Conservation (phyloP, 495 filamentous ascomycete species). For the Talaromyces proteolyticus region DNA sequence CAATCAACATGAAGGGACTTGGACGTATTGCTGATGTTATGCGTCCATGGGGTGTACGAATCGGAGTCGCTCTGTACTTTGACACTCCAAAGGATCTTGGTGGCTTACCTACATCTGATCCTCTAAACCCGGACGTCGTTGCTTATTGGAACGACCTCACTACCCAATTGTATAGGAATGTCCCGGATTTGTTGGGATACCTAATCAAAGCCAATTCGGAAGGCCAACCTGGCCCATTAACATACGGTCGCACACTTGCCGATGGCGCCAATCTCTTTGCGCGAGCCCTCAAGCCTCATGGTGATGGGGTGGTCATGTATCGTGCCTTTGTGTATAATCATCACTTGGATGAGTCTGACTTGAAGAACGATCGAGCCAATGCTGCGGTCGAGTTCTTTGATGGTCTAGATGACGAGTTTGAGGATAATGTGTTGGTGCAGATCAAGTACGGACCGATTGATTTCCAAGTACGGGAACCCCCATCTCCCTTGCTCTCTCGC, state of each 20-base stretch:
- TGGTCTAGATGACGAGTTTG: constrained; percentile 57
- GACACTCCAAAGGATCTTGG: constrained; percentile 55
- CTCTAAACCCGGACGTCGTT: constrained; percentile 52
- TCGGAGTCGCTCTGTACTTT: constrained; percentile 65
- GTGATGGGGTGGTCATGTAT: constrained; percentile 62
- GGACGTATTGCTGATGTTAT: constrained; percentile 57
- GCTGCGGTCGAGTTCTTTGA: constrained; percentile 65
- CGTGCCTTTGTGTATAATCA: constrained; percentile 69
- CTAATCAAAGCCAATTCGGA: constrained; percentile 72
- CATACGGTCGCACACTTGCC: constrained; percentile 63
- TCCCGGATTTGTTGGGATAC: constrained; percentile 66
- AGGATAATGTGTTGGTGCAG: constrained; percentile 65
- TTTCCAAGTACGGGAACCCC: constrained; percentile 68
- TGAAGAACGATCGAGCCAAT: constrained; percentile 64
- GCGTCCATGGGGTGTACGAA: constrained; percentile 59
- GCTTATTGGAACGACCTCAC: constrained; percentile 58
- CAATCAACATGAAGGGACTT: constrained; percentile 54
- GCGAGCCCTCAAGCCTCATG: constrained; percentile 49
- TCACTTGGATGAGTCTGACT: constrained; percentile 47
- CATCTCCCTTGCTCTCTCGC: constrained; percentile 65
- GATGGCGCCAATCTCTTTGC: constrained; percentile 69
- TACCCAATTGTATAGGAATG: constrained; percentile 46
- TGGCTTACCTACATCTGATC: constrained; percentile 57
- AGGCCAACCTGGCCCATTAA: constrained; percentile 63
- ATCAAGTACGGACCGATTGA: constrained; percentile 74